Evolutionary conservation across 2,329 filamentous ascomycete genomes (phyloP).

Genomic region (Trichoderma afroharzianum): DNA sequence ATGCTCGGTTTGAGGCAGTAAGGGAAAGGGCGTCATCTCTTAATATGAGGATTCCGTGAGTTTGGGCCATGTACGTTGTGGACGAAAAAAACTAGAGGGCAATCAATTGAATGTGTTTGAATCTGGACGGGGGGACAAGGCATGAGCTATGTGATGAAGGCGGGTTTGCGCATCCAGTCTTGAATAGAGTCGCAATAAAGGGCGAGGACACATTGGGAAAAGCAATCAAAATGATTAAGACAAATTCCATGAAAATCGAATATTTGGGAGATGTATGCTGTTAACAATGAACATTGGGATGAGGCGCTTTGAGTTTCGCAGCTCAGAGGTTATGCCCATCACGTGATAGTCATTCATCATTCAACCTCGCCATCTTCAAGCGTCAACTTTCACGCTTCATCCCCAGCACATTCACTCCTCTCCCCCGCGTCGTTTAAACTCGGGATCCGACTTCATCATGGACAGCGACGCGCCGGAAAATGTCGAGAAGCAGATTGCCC

Average conservation of each 20-base stretch:
- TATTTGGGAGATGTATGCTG: too few relatives aligned
- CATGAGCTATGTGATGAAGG: neutral
- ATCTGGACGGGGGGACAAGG: neutral
- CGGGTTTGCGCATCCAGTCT: neutral
- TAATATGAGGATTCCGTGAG: slow-evolving; percentile 25
- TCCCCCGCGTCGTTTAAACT: neutral
- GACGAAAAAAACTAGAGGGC: slow-evolving; percentile 24
- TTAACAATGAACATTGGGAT: neutral
- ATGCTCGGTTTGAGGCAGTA: slow-evolving; percentile 25
- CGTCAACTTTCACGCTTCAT: neutral
- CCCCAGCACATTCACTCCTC: neutral
- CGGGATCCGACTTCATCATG: slow-evolving; percentile 26
- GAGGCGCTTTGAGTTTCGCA: neutral
- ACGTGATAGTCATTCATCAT: slow-evolving; percentile 1
- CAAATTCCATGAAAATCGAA: neutral
- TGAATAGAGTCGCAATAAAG: neutral
- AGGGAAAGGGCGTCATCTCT: slow-evolving; percentile 28
- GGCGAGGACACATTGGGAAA: too few relatives aligned
- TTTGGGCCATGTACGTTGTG: slow-evolving; percentile 22
- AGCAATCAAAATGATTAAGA: neutral
- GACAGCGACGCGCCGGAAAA: slow-evolving; percentile 35
- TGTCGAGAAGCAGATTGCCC: slow-evolving; percentile 28
- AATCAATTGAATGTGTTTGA: slow-evolving; percentile 16
- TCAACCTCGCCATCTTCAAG: neutral
- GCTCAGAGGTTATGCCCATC: neutral